Base-by-base conservation (phyloP, 345 rosid species). In the Gossypioides kirkii region DNA sequence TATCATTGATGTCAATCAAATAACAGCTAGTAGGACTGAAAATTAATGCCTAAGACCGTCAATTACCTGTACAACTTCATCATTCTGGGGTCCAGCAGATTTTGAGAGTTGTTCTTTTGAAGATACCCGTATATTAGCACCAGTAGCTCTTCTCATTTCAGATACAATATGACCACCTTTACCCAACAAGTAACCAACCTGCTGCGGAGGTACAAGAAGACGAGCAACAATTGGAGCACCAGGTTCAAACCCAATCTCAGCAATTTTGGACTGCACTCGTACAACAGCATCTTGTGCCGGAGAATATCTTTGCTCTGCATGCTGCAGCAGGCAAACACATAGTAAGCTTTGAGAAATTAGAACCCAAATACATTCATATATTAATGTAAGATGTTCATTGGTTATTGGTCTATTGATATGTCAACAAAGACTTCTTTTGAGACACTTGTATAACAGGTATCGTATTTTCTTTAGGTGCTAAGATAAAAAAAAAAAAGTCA, bases 71-170 rank as follows among this genome's bases (percentile, higher is more conserved):
- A 91, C 91, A 73, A 89, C 83, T 84, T 89, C 92, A 55, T 89
- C 93, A 81, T 85, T 84, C 17, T 81, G 82, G 46, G 81, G 61
- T 10, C 85, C 92, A 25, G 17, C 42, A 79, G 69, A 77, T 74
- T 84, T 89, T 10, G 86, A 80, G 61, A 83, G 84, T 71, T 86
- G 89, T 61, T 91, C 97, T 81, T 80, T 87, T 2, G 86, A 82
- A 79, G 86, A 84, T 74, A 91, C 81, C 1, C 89, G 86, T 77
- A 91, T 89, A 67, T 82, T 78, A 10, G 94, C 87, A 72, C 91
- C 90, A 61, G 97, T 91, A 28, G 87, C 85, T 82, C 91, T 87
- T 80, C 93, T 85, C 86, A 89, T 87, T 74, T 91, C 97, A 82
- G 74, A 80, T 64, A 91, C 82, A 3, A 85, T 77, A 56, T 84